Percentiles rank a stretch among this genome's conserved stretches.
Conservation (phyloP, 768 basidiomycete species). For the Kwoniella sp. region DNA sequence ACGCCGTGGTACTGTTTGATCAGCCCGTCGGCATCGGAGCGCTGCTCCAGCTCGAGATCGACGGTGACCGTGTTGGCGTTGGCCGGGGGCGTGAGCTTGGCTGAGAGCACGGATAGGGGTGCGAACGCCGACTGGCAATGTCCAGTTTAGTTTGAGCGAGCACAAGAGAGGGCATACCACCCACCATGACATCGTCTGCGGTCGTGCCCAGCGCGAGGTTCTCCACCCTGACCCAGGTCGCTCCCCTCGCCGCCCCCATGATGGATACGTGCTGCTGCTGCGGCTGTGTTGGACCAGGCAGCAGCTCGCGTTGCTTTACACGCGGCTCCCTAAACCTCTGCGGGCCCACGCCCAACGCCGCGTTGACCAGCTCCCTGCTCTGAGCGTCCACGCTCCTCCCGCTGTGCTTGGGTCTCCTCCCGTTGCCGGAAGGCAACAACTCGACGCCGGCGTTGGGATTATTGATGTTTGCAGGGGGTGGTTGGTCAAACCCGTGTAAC, state of each 20-base stretch:
- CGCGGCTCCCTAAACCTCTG: constrained; percentile 5
- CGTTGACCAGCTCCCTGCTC: constrained; percentile 17
- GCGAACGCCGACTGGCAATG: constrained; percentile 66
- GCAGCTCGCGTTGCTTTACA: neutral
- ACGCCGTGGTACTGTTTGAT: constrained; percentile 73
- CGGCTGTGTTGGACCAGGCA: neutral
- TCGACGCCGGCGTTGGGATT: constrained; percentile 35
- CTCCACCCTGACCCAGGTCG: constrained; percentile 59
- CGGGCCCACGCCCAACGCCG: constrained; percentile 13
- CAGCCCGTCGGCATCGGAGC: constrained; percentile 62
- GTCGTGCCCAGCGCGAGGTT: constrained; percentile 73
- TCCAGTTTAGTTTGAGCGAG: neutral
- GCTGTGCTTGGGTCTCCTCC: neutral
- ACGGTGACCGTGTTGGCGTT: constrained; percentile 55
- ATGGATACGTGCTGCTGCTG: constrained; percentile 23
- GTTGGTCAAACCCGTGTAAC: constrained; percentile 24
- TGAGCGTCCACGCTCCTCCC: constrained; percentile 6
- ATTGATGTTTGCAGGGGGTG: constrained; percentile 16
- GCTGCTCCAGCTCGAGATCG: constrained; percentile 67
- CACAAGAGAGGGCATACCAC: constrained; percentile 5
- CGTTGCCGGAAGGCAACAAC: constrained; percentile 23
- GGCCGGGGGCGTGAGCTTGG: constrained; percentile 52
- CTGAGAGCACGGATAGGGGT: constrained; percentile 59
- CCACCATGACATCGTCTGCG: constrained; percentile 68
- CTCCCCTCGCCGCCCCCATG: constrained; percentile 51